phyloP scores from a whole-genome alignment of 176 grass and related monocot species.

The Hordeum vulgare region DNA sequence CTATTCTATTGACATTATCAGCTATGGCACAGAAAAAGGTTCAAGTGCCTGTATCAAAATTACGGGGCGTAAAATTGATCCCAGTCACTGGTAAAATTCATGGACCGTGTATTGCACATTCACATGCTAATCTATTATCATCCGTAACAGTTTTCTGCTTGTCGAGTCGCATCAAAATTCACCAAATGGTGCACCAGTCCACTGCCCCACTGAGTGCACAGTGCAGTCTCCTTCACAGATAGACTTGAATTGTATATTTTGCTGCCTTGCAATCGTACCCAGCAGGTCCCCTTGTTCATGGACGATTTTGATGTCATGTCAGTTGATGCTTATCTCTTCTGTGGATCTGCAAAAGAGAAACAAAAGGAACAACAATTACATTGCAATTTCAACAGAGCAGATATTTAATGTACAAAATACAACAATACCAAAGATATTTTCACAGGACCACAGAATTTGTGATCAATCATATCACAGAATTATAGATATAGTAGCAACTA shows the following conservation, averaged over 20 bases:
- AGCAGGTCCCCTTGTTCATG: neutral
- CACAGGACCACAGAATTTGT: neutral
- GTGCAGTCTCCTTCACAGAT: neutral
- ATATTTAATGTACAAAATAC: neutral
- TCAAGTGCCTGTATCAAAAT: neutral
- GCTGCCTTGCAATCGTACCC: neutral
- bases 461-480: neutral
- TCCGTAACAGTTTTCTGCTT: constrained; percentile 14
- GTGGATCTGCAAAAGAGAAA: constrained; percentile 8
- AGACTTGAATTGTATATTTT: constrained; percentile 5
- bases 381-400: neutral
- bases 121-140: constrained; percentile 16
- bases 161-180: neutral
- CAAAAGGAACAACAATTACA: neutral
- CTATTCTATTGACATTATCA: neutral
- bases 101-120: constrained; percentile 11
- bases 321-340: neutral
- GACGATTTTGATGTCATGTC: neutral
- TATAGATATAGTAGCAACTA: neutral
- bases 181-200: neutral
- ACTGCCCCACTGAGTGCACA: neutral
- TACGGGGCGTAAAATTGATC: neutral
- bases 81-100: neutral
- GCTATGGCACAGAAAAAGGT: neutral
- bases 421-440: neutral